Evolutionary conservation across 2,329 filamentous ascomycete species (phyloP), one percentile per base, ranked within the genome.

Genomic region (Paradendryphiella salina): DNA sequence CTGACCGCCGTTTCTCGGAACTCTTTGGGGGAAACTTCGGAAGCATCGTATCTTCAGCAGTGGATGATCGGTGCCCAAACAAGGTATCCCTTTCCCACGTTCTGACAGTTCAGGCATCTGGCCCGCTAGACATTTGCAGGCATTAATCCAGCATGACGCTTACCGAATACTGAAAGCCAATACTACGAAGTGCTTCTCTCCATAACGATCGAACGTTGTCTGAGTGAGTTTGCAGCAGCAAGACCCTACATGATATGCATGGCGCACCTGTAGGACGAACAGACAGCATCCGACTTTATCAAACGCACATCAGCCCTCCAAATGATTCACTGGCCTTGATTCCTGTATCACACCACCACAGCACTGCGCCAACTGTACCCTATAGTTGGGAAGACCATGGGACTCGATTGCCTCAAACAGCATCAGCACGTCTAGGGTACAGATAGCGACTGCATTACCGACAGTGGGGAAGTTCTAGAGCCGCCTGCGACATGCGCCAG

Each of bases 381-480:
- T 23, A 14, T 10, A 35, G 17, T 36, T 8, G 15, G 46, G 32
- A 36, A 28, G 13, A 29, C 36, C 8, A 41, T 37, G 46, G 41
- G 40, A 47, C 23, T 54, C 46, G 5, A 45, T 49, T 41, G 34
- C 49, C 49, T 26, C 35, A 52, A 43, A 23, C 28, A 41, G 40
- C 21, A 38, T 32, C 33, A 45, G 40, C 17, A 21, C 28, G 20
- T 42, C 39, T 21, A 42, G 54, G 47, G 37, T 39, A 31, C 39
- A 32, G 51, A 57, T 57, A 54, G 46, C 40, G 39, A 52, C 15
- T 37, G 41, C 49, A 45, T 34, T 43, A 23, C 34, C 40, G 43
- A 51, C 52, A 41, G 58, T 56, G 56, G 53, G 55, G 57, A 51
- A 56, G 32, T 35, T 41, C 38, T 52, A 36, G 42, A 56, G 56